Percentiles rank a stretch among this genome's conserved stretches.
These are phyloP conservation scores for Petasospora rhodanensis DNA, from an alignment of 1,139 yeast species.

Conservation along the genomic window DNA sequence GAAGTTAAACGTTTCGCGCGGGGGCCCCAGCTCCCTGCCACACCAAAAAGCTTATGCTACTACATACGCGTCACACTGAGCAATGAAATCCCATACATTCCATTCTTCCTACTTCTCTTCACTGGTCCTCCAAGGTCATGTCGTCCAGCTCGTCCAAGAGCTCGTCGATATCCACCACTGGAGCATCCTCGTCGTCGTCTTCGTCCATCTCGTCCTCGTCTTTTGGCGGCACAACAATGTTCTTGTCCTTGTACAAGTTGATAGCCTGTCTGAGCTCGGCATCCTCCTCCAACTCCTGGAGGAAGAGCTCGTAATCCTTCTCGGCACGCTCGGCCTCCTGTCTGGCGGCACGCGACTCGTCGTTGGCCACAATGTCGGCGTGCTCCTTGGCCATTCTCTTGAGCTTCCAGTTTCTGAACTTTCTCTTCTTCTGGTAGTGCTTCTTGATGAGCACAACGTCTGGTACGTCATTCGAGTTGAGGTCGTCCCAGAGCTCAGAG, in stretches of 20 bases:
- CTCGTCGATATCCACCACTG: slow-evolving; percentile 75
- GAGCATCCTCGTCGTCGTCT: slow-evolving; percentile 68
- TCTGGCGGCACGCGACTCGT: slow-evolving; percentile 73
- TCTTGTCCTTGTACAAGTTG: slow-evolving; percentile 74
- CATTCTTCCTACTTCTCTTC: too few relatives aligned
- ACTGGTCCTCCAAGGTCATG: slow-evolving; percentile 62
- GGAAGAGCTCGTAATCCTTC: slow-evolving; percentile 90
- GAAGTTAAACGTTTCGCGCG: too few relatives aligned
- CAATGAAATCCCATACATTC: too few relatives aligned
- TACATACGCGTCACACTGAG: too few relatives aligned
- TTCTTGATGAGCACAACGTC: slow-evolving; percentile 93
- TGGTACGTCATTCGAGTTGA: slow-evolving; percentile 56
- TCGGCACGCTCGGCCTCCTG: slow-evolving; percentile 92
- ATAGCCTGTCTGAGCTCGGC: slow-evolving; percentile 88
- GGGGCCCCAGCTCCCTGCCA: too few relatives aligned
- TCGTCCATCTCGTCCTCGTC: slow-evolving; percentile 39
- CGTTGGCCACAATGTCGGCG: slow-evolving; percentile 75
- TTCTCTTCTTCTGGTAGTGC: slow-evolving; percentile 76
- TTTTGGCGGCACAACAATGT: slow-evolving; percentile 26
- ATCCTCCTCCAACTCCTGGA: slow-evolving; percentile 97
- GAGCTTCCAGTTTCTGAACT: slow-evolving; percentile 89
- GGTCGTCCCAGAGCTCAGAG: slow-evolving; percentile 76
- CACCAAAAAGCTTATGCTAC: too few relatives aligned
- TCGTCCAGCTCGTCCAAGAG: slow-evolving; percentile 89
- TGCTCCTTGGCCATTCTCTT: slow-evolving; percentile 98